Evolutionary conservation across 116 monocot genomes (phyloP).

Genomic region (Papilionanthe hybrid): DNA sequence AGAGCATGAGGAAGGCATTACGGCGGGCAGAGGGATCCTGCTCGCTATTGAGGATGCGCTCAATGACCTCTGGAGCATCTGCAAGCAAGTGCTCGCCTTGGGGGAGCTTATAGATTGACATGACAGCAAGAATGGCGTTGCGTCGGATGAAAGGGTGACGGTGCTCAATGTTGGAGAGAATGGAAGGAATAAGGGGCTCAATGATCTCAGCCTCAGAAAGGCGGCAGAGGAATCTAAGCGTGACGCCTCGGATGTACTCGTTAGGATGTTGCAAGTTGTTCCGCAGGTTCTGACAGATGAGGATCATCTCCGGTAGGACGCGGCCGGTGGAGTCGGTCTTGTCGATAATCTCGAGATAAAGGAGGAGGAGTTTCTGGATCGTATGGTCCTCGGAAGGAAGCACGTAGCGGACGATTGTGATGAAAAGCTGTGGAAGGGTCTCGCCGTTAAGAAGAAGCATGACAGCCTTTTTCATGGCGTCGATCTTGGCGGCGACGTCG

Average conservation of each 20-base stretch:
- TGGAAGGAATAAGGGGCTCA: too few relatives aligned
- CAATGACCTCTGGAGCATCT: slow-evolving; percentile 79
- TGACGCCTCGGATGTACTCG: slow-evolving; percentile 84
- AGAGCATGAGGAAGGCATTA: slow-evolving; percentile 86
- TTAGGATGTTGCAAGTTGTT: slow-evolving; percentile 91
- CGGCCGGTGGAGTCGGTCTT: slow-evolving; percentile 64
- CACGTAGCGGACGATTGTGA: slow-evolving; percentile 88
- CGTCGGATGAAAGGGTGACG: slow-evolving; percentile 65
- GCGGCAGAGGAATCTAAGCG: slow-evolving; percentile 77
- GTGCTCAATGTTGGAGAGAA: not conserved
- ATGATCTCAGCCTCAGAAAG: slow-evolving; percentile 27
- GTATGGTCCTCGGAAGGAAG: slow-evolving; percentile 90
- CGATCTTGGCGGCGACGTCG: slow-evolving; percentile 57
- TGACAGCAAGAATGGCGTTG: slow-evolving; percentile 60
- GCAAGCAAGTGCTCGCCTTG: slow-evolving; percentile 72
- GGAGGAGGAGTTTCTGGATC: slow-evolving; percentile 83
- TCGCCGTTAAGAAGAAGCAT: slow-evolving; percentile 91
- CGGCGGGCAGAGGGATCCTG: slow-evolving; percentile 63
- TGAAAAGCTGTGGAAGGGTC: slow-evolving; percentile 81
- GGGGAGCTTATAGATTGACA: slow-evolving; percentile 51
- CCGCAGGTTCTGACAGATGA: slow-evolving; percentile 83
- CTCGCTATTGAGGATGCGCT: slow-evolving; percentile 48
- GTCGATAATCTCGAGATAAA: slow-evolving; percentile 85
- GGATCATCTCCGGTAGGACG: slow-evolving; percentile 85
- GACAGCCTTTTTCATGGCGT: slow-evolving; percentile 85